phyloP scores from a whole-genome alignment of 2,329 filamentous ascomycete genomes.

The Lanzia echinophila region DNA sequence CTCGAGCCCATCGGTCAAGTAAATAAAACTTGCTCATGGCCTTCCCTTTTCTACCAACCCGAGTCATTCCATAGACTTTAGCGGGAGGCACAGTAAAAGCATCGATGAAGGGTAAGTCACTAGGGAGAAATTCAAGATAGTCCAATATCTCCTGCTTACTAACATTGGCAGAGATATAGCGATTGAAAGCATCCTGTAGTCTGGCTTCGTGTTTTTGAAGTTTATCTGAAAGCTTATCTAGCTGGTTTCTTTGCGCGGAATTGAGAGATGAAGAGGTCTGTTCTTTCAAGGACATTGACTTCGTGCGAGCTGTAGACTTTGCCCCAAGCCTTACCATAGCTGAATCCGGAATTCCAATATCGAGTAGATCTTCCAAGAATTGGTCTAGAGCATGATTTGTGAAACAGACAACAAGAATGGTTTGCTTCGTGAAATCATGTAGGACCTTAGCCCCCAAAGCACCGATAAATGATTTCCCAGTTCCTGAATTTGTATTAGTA shows the following conservation, averaged over 20 bases:
- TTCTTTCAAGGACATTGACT: conserved; percentile 39
- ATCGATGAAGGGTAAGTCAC: conserved; percentile 45
- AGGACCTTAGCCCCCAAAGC: conserved; percentile 54
- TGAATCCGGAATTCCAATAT: conserved; percentile 45
- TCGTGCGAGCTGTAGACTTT: conserved; percentile 47
- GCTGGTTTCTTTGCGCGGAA: conserved; percentile 33
- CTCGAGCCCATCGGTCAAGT: conserved; percentile 44
- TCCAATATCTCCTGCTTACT: conserved; percentile 31
- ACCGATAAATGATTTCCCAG: conserved; percentile 70
- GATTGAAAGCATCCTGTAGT: conserved; percentile 19
- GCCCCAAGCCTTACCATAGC: conserved; percentile 57
- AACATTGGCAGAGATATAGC: conserved; percentile 14
- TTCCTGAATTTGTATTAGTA: conserved; percentile 40
- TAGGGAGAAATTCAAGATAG: conserved; percentile 45
- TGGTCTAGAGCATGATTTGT: conserved; percentile 64
- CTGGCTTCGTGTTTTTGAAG: conserved; percentile 27
- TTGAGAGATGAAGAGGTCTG: conserved; percentile 33
- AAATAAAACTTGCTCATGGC: conserved; percentile 43
- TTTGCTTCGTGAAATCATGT: conserved; percentile 40
- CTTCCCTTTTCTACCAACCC: conserved; percentile 42
- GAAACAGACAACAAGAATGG: conserved; percentile 58
- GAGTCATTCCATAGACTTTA: conserved; percentile 38
- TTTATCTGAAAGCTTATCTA: conserved; percentile 36
- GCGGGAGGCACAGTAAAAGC: conserved; percentile 47
- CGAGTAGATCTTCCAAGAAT: conserved; percentile 56